Base-by-base conservation (phyloP, 1,284 basidiomycete genomes). In the Sanghuangporus weigelae region DNA sequence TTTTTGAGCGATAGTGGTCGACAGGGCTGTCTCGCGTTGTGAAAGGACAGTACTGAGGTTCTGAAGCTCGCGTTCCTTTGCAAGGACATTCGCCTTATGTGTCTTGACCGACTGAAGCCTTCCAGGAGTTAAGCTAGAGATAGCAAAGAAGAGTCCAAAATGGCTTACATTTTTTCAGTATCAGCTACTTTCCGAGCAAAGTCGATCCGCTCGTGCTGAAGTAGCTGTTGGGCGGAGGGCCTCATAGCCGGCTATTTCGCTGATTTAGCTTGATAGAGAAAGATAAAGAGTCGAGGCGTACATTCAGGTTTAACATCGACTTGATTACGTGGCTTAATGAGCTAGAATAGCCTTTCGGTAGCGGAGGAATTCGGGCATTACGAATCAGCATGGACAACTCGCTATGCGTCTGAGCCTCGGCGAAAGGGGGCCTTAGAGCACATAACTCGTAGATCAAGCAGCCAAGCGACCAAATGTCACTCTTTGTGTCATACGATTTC, bases 381-480 rank as follows among this genome's bases (percentile, higher is more conserved):
- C 92, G 82, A 71, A 96, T 92, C 64, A 89, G 83, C 66, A 89
- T 86, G 62, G 89, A 92, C 11, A 96, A 79, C 71, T 96, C 93
- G 0, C 84, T 82, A 67, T 95, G 93, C 0, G 93, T 94, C 73
- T 92, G 88, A 0, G 94, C 93, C 75, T 95, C 92, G 69, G 93
- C 89, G 70, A 96, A 96, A 10, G 94, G 94, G 0, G 93, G 94
- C 69, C 90, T 90, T 59, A 94, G 81, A 0, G 96, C 93, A 69
- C 96, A 98, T 57, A 98, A 84, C 76, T 98, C 96, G 74, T 93
- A 98, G 44, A 98, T 93, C 48, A 98, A 81, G 75, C 96, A 99
- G 1, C 96, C 96, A 40, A 98, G 82, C 11, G 94, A 96, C 96
- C 96, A 99, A 57, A 99, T 97, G 72, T 99, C 96, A 0, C 93